Percentiles rank a stretch among this genome's conserved stretches.
Conservation (phyloP, 2,329 filamentous ascomycete species). For the Fusarium sp. region DNA sequence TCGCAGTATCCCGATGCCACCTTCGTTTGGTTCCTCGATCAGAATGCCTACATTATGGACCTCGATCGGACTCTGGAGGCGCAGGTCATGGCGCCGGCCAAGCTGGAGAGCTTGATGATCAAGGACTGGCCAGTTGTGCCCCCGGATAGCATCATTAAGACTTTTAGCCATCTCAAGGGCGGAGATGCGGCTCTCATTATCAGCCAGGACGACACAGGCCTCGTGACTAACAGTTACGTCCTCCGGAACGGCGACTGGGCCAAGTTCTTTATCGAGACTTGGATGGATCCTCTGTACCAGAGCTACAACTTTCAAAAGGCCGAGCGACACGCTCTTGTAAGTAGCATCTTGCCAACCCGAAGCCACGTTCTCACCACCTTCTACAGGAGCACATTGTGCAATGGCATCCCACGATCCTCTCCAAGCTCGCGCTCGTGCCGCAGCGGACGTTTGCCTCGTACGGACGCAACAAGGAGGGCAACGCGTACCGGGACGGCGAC, state of each 20-base stretch:
- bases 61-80: conserved; percentile 75
- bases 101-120: conserved; percentile 83
- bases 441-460: conserved; percentile 89
- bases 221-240: conserved; percentile 82
- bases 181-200: conserved; percentile 84
- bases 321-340: conserved; percentile 88
- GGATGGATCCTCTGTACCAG: conserved; percentile 95
- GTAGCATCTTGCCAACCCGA: conserved; percentile 42
- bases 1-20: conserved; percentile 79
- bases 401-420: conserved; percentile 97
- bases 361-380: conserved; percentile 32
- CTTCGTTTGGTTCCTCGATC: conserved; percentile 89
- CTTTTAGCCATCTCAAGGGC: conserved; percentile 83
- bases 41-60: conserved; percentile 91
- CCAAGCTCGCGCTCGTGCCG: conserved; percentile 89
- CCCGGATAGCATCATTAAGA: conserved; percentile 96
- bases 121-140: conserved; percentile 89
- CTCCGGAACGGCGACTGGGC: conserved; percentile 89
- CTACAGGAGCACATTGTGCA: conserved; percentile 85
- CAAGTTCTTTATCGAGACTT: conserved; percentile 91
- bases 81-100: conserved; percentile 74
- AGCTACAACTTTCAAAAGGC: conserved; percentile 97
- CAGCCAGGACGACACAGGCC: conserved; percentile 84
- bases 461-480: conserved; percentile 65
- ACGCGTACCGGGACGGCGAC: conserved; percentile 83